Evolutionary conservation across 768 basidiomycete genomes (phyloP).

Genomic region (Tricholoma sp.): DNA sequence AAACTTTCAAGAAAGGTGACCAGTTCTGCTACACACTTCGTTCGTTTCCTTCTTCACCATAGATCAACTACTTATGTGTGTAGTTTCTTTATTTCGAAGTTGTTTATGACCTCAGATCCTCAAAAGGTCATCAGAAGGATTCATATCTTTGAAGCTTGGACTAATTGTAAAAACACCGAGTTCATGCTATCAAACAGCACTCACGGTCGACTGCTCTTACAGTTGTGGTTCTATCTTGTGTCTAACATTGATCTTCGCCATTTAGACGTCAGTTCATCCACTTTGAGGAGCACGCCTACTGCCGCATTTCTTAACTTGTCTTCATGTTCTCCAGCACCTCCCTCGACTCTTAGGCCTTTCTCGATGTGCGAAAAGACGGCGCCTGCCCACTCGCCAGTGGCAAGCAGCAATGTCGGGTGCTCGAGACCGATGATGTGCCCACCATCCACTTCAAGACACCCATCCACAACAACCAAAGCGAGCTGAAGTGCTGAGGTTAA

Average conservation of each 20-base stretch:
- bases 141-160: too few relatives aligned
- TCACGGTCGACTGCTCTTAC: too few relatives aligned
- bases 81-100: too few relatives aligned
- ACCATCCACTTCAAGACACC: constrained; percentile 67
- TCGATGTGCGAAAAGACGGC: constrained; percentile 62
- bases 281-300: constrained; percentile 77
- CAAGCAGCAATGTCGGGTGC: constrained; percentile 64
- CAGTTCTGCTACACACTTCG: too few relatives aligned
- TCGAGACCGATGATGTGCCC: constrained; percentile 74
- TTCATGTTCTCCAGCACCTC: constrained; percentile 64
- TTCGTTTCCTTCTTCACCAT: too few relatives aligned
- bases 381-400: constrained; percentile 76
- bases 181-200: too few relatives aligned
- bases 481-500: constrained; percentile 75
- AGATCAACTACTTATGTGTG: too few relatives aligned
- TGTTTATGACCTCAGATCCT: too few relatives aligned
- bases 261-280: constrained; percentile 63
- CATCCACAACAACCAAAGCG: constrained; percentile 70
- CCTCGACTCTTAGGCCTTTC: constrained; percentile 53
- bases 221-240: constrained; percentile 10
- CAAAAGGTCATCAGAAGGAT: too few relatives aligned
- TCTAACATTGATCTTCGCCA: constrained; percentile 67
- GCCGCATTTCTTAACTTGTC: constrained; percentile 59
- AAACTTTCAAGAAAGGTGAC: too few relatives aligned
- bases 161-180: too few relatives aligned